Percentiles rank a stretch among this genome's conserved stretches.
Conservation (phyloP, 208 protist genomes). For the Leishmania guyanensis region DNA sequence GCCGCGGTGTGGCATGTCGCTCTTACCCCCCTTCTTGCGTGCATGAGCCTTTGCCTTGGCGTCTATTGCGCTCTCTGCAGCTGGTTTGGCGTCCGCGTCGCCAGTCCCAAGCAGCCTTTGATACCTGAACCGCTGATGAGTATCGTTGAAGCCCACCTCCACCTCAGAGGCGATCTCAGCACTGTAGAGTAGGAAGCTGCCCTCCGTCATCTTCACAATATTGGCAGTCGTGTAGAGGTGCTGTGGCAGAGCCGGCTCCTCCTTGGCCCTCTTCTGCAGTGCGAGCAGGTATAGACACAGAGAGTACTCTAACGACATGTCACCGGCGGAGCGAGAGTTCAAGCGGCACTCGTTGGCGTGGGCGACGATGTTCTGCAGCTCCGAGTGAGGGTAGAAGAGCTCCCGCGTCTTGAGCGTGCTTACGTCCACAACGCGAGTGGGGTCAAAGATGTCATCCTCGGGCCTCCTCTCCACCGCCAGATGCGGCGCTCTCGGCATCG, state of each 20-base stretch:
- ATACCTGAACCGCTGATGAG: slow-evolving; percentile 42
- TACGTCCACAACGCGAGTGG: slow-evolving; percentile 35
- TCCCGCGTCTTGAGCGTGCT: slow-evolving; percentile 36
- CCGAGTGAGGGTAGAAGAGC: slow-evolving; percentile 49
- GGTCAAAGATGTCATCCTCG: slow-evolving; percentile 26
- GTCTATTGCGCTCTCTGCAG: slow-evolving; percentile 12
- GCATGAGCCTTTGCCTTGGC: slow-evolving; percentile 29
- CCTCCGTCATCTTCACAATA: slow-evolving; percentile 30
- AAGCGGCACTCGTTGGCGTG: slow-evolving; percentile 62
- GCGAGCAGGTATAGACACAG: slow-evolving; percentile 83
- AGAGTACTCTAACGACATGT: slow-evolving; percentile 64
- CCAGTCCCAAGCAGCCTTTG: slow-evolving; percentile 13
- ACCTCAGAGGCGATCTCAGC: slow-evolving; percentile 56
- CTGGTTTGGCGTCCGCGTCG: background rate
- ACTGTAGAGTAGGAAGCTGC: slow-evolving; percentile 40
- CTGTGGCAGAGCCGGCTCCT: slow-evolving; percentile 26
- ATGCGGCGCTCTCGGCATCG: slow-evolving; percentile 24
- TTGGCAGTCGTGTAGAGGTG: slow-evolving; percentile 21
- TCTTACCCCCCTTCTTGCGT: slow-evolving; percentile 38
- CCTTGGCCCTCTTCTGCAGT: slow-evolving; percentile 30
- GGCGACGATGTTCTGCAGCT: slow-evolving; percentile 62
- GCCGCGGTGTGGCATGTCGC: slow-evolving; percentile 10
- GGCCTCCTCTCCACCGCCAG: slow-evolving; percentile 16
- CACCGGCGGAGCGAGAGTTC: slow-evolving; percentile 50
- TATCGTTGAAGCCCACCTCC: slow-evolving; percentile 51